Evolutionary conservation across 1,284 basidiomycete genomes (phyloP), one percentile per base, ranked within the genome.

Genomic region (Tetrapyrgos nigripes): DNA sequence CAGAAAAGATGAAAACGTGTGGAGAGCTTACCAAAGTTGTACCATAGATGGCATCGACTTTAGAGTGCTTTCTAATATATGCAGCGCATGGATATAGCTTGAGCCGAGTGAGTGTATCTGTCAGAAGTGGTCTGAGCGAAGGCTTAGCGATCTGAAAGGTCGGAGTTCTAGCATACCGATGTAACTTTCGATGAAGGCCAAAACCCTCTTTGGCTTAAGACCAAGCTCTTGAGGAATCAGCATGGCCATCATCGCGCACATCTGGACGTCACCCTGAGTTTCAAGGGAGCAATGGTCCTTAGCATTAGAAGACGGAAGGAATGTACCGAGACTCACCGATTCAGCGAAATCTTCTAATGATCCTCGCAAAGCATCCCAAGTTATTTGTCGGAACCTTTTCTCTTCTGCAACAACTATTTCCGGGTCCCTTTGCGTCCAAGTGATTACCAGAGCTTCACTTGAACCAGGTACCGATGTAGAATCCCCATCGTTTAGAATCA

Each of bases 261-360:
- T 89, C 66, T 92, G 91, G 1, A 92, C 75, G 64, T 93, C 86
- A 4, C 91, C 91, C 88, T 91, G 46, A 13, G 28, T 28, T n/a
- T n/a, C n/a, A n/a, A n/a, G n/a, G n/a, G n/a, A n/a, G 1, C 10
- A 33, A 50, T 24, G 17, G 23, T 33, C 14, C 26, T 53, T 13
- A 45, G 51, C 21, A 47, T 5, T 6, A 1, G 26, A 13, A 46
- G 23, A 4, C 17, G 5, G 4, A 49, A 23, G 3, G 44, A 26
- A n/a, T 8, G 21, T 11, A 33, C 2, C 33, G 21, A 2, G 17
- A 64, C 77, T 26, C 59, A 89, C 89, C 74, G 84, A 74, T 58
- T 89, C 86, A 1, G 83, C 83, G 64, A 86, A 84, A n/a, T 75
- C 73, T 58, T 91, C 87, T 37, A 92, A 62, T 1, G 80, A 78